Evolutionary conservation across 2,329 filamentous ascomycete genomes (phyloP).

Genomic region (Cladosporium phlei): DNA sequence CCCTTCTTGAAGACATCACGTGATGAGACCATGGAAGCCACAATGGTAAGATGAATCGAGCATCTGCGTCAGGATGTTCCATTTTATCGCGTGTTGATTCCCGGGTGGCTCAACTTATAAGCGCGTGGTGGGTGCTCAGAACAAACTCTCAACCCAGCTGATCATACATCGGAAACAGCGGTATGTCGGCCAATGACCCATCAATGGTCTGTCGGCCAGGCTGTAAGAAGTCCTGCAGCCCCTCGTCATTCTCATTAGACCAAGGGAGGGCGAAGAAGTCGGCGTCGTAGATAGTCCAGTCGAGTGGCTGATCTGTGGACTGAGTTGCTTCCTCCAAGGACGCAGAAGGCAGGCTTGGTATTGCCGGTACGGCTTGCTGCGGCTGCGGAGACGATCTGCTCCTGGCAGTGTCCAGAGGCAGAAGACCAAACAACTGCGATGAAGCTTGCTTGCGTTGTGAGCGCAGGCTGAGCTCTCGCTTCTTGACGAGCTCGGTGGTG

Average conservation of each 20-base stretch:
- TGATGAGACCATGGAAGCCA: slow-evolving; percentile 41
- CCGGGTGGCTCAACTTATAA: no score
- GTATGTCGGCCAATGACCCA: slow-evolving; percentile 22
- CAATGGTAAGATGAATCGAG: background rate
- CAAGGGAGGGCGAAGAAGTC: slow-evolving; percentile 27
- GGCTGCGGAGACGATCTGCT: background rate
- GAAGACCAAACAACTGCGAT: slow-evolving; percentile 26
- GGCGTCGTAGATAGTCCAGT: slow-evolving; percentile 24
- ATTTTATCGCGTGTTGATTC: no score
- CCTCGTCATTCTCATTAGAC: slow-evolving; percentile 24
- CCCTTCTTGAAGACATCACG: slow-evolving; percentile 50
- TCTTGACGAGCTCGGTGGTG: slow-evolving; percentile 19
- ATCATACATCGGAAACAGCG: slow-evolving; percentile 27
- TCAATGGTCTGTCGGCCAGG: slow-evolving; percentile 23
- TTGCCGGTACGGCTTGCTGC: background rate
- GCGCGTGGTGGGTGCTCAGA: no score
- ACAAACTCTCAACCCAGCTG: slow-evolving; percentile 15
- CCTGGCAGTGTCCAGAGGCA: slow-evolving; percentile 6
- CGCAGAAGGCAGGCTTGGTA: background rate
- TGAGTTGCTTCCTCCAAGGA: background rate
- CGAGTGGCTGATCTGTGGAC: slow-evolving; percentile 2
- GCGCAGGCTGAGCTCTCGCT: slow-evolving; percentile 20
- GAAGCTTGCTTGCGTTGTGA: slow-evolving; percentile 25
- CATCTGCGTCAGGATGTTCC: no score
- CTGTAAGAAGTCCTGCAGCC: slow-evolving; percentile 26